A percentile compares a stretch with the other conserved stretches of the same genome.
phyloP scores from a whole-genome alignment of 306 rosid genomes.

The Notholithocarpus densiflorus region DNA sequence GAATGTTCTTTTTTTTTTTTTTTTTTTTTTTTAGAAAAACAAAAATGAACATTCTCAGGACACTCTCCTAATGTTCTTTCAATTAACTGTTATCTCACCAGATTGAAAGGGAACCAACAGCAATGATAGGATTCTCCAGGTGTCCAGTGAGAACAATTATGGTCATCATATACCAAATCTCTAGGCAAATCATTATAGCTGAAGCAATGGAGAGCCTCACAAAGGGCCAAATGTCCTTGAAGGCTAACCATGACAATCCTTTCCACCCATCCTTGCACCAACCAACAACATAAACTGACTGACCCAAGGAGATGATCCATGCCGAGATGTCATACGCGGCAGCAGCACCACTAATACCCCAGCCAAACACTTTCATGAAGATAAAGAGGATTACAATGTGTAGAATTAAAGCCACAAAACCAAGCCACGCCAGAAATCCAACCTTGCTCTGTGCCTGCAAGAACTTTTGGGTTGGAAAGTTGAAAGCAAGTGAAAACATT shows the following conservation, averaged over 20 bases:
- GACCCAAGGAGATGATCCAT: slow-evolving; percentile 73
- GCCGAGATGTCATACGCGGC: slow-evolving; percentile 67
- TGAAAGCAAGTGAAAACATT: slow-evolving; percentile 80
- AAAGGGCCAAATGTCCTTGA: slow-evolving; percentile 80
- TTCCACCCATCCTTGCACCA: slow-evolving; percentile 87
- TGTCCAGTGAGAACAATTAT: slow-evolving; percentile 96
- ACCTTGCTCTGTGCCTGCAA: slow-evolving; percentile 88
- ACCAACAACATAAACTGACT: slow-evolving; percentile 62
- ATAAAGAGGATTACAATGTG: slow-evolving; percentile 50
- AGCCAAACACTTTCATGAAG: slow-evolving; percentile 46
- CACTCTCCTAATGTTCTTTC: too few relatives aligned
- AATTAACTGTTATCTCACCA: slow-evolving; percentile 46
- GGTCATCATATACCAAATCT: slow-evolving; percentile 96
- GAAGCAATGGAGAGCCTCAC: slow-evolving; percentile 82
- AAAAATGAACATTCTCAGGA: too few relatives aligned
- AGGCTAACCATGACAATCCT: slow-evolving; percentile 86
- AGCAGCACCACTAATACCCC: slow-evolving; percentile 89
- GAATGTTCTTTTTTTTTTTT: background rate
- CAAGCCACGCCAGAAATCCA: slow-evolving; percentile 77
- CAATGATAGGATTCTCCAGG: slow-evolving; percentile 79
- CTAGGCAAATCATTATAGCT: slow-evolving; percentile 90
- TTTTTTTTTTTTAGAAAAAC: too few relatives aligned
- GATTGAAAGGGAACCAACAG: slow-evolving; percentile 94
- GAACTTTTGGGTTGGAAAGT: slow-evolving; percentile 85
- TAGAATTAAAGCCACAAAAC: slow-evolving; percentile 39